These are phyloP conservation scores for Volvariella surrecta DNA, from an alignment of 1,284 basidiomycete species.

Conservation along the genomic window DNA sequence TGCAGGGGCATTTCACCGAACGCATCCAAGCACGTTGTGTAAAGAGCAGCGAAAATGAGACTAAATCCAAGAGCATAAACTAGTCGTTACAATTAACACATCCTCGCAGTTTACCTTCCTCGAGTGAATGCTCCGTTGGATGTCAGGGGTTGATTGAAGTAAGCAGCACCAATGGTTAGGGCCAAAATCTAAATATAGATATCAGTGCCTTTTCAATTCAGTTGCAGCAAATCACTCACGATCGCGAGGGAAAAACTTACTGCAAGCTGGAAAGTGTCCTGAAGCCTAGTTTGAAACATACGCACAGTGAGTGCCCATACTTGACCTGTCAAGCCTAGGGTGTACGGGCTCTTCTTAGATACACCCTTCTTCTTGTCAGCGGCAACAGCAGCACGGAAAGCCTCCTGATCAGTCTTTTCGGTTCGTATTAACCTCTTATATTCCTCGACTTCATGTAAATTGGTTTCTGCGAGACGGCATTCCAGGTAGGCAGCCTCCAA, in stretches of 20 bases:
- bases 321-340: slow-evolving; percentile 72
- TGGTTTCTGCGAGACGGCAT: slow-evolving; percentile 41
- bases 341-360: slow-evolving; percentile 81
- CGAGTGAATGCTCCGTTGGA: slow-evolving; percentile 82
- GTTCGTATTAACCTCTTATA: slow-evolving; percentile 62
- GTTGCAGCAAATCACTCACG: slow-evolving; percentile 21
- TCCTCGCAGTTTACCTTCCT: slow-evolving; percentile 41
- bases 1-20: slow-evolving; percentile 71
- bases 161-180: slow-evolving; percentile 72
- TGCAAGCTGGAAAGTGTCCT: slow-evolving; percentile 77
- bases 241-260: slow-evolving; percentile 58
- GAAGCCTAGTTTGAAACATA: slow-evolving; percentile 72
- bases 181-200: slow-evolving; percentile 36
- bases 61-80: slow-evolving; percentile 22
- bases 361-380: slow-evolving; percentile 82
- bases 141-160: slow-evolving; percentile 63
- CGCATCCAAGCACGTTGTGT: slow-evolving; percentile 71
- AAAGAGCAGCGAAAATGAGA: slow-evolving; percentile 69
- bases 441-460: slow-evolving; percentile 44
- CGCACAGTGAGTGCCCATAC: slow-evolving; percentile 65
- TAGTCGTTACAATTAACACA: background rate
- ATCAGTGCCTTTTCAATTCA: no score
- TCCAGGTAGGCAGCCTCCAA: slow-evolving; percentile 65
- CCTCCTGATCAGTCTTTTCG: slow-evolving; percentile 60
- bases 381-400: slow-evolving; percentile 69